Base-by-base conservation (phyloP, 257 asterid genomes). In the Solanum rostratum region DNA sequence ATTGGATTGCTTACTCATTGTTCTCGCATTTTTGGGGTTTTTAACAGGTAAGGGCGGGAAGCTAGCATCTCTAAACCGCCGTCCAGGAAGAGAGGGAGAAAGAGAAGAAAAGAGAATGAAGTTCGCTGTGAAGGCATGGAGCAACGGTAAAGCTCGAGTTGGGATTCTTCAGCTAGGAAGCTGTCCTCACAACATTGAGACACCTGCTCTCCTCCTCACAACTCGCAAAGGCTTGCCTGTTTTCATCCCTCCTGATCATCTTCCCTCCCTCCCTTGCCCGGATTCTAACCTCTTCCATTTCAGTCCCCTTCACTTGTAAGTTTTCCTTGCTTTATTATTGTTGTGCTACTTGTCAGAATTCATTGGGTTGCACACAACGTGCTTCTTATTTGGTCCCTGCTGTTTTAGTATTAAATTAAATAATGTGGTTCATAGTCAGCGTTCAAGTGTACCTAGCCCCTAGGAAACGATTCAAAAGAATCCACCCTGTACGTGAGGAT, bases 221-320 rank as follows among this genome's bases (percentile, higher is more conserved):
- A 95, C 99, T 73, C 96, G 97, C 78, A 96, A 96, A 88, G 98
- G 98, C 37, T 90, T 96, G 76, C 98, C 99, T 79, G 85, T 89
- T 62, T 96, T 92, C 92, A 93, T 95, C 83, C 84, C 98, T 39
- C 99, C 99, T 15, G 99, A 96, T 91, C 97, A 90, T 54, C 94
- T 96, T 84, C 85, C 93, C 45, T 87, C 97, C 53, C 98, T 96
- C 68, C 98, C 98, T 37, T 81, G 80, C 76, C 98, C 99, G 0
- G 94, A 93, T 59, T 93, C 95, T 65, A 90, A 91, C 86, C 93
- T 96, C 70, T 91, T 95, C 84, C 99, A 93, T 49, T 80, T 91
- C 91, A 92, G 97, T 84, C 99, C 99, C 22, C 92, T 95, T 82
- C 94, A 95, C 86, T 93, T 96, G 98, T 96, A 86, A 59, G 91